phyloP scores from a whole-genome alignment of 176 grass and related monocot genomes.

The Carex scoparia region DNA sequence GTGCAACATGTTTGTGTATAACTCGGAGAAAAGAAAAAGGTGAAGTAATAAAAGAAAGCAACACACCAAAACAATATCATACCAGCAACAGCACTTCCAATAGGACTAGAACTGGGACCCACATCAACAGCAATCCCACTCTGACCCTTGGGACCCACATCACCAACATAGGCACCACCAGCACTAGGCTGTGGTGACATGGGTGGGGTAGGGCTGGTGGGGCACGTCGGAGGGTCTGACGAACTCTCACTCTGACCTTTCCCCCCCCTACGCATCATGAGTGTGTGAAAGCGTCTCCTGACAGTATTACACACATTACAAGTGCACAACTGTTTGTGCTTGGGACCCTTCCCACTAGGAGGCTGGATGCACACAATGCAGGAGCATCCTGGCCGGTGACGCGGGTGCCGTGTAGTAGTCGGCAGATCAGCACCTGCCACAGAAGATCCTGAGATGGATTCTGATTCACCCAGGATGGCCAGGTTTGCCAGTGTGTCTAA shows the following conservation, averaged over 20 bases:
- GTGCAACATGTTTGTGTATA: background rate
- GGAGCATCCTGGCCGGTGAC: constrained; percentile 82
- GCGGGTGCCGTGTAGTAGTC: constrained; percentile 89
- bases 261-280: constrained; percentile 76
- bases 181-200: background rate
- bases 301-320: constrained; percentile 98
- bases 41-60: constrained; percentile 8
- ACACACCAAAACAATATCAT: constrained; percentile 9
- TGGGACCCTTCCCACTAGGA: constrained; percentile 98
- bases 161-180: background rate
- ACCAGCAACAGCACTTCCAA: constrained; percentile 10
- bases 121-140: constrained; percentile 9
- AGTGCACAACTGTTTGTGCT: constrained; percentile 86
- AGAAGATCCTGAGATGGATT: constrained; percentile 37
- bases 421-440: constrained; percentile 37
- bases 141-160: constrained; percentile 3
- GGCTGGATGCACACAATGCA: constrained; percentile 99
- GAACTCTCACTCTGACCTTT: constrained; percentile 51
- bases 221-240: background rate
- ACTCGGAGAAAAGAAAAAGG: background rate
- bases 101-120: background rate
- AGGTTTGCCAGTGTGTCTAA: constrained; percentile 92
- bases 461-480: constrained; percentile 85
- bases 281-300: constrained; percentile 81
- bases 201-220: background rate